phyloP scores from a whole-genome alignment of 495 filamentous ascomycete genomes.

The Penicillium egyptiacum region DNA sequence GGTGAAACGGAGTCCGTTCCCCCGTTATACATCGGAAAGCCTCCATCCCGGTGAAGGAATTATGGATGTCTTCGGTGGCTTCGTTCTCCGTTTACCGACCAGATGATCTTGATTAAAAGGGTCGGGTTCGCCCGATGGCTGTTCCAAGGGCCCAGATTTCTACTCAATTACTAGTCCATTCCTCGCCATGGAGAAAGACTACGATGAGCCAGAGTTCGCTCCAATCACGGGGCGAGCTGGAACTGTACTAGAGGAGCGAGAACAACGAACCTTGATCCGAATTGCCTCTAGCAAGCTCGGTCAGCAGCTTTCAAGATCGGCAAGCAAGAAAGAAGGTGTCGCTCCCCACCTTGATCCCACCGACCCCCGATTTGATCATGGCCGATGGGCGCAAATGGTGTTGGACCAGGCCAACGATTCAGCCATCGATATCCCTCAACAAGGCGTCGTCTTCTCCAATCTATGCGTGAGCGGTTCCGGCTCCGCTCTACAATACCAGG shows the following conservation, averaged over 20 bases:
- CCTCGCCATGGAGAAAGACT: conserved; percentile 21
- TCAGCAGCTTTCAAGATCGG: conserved; percentile 21
- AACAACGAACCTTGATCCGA: conserved; percentile 22
- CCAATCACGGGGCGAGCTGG: conserved; percentile 18
- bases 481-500: conserved; percentile 48
- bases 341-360: conserved; percentile 53
- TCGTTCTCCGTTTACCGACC: conserved; percentile 2
- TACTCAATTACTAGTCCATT: not conserved
- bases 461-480: conserved; percentile 53
- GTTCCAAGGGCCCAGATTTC: not conserved
- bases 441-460: conserved; percentile 47
- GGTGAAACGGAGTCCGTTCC: conserved; percentile 6
- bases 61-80: not conserved
- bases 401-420: conserved; percentile 34
- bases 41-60: not conserved
- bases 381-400: conserved; percentile 50
- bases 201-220: conserved; percentile 18
- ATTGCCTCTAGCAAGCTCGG: conserved; percentile 34
- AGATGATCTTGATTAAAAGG: conserved; percentile 4
- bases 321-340: conserved; percentile 17
- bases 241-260: conserved; percentile 23
- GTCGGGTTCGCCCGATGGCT: not conserved
- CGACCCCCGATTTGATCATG: conserved; percentile 51
- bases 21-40: conserved; percentile 5
- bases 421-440: conserved; percentile 31